Evolutionary conservation across 139 green algal species (phyloP), one percentile per base, ranked within the genome.

Genomic region (Ulvella scutata): DNA sequence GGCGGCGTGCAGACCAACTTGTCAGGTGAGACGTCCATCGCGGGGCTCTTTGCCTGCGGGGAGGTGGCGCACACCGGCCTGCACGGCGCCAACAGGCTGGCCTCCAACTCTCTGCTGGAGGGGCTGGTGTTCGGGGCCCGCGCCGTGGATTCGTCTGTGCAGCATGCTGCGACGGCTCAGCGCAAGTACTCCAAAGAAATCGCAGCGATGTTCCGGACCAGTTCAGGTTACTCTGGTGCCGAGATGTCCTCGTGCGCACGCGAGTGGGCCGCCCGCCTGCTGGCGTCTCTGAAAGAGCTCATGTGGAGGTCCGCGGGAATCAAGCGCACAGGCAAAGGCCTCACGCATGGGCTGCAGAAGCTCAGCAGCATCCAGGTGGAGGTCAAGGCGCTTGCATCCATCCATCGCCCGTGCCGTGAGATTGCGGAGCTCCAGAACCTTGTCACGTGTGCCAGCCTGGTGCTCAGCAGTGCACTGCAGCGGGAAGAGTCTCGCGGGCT

Each of bases 71-170:
- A 85, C 76, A 93, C 86, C 10, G 93, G 94, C 6, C 82, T 99
- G 80, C 95, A 99, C 75, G 95, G 95, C 21, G 95, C 95, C 72
- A 99, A 99, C 79, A 84, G 95, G 17, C 87, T 99, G 59, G 95
- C 95, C 17, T 92, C 81, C 72, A 99, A 99, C 85, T 96, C 89
- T 0, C 85, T 99, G 74, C 83, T 99, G 60, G 95, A 99, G 82
- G 93, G 90, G 23, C 85, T 99, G 37, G 95, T 99, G 28, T 99
- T 98, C 87, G 91, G 81, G 3, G 84, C 90, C 73, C 82, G 92
- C 0, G 93, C 94, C 4, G 93, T 88, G 9, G 79, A 84, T 20
- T 82, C 92, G 1, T 89, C 85, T 23, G 87, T 93, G 0, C 85
- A 82, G 3, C 88, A 98, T 72, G 87, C 85, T 3, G 86, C 92